Evolutionary conservation across 495 filamentous ascomycete genomes (phyloP).

Genomic region (Emericellopsis terricola): DNA sequence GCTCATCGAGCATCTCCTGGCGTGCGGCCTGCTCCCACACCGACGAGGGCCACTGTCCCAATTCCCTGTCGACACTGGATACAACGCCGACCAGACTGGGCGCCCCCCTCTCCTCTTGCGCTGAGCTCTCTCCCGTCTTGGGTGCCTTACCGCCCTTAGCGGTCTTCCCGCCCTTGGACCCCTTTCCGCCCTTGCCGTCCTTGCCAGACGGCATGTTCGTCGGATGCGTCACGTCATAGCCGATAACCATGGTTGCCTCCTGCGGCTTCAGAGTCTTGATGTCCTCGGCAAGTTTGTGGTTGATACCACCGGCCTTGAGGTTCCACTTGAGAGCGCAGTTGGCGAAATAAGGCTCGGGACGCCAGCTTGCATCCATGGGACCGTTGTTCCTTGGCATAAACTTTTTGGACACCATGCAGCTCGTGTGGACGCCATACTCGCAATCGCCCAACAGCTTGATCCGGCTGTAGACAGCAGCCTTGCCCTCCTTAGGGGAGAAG

Average conservation of each 20-base stretch:
- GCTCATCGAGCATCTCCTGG: constrained; percentile 40
- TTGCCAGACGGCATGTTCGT: constrained; percentile 30
- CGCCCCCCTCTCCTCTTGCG: no score
- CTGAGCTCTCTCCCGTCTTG: no score
- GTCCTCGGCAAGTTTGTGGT: constrained; percentile 37
- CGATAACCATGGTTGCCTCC: constrained; percentile 47
- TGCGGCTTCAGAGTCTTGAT: constrained; percentile 38
- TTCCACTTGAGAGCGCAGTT: constrained; percentile 76
- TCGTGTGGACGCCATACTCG: constrained; percentile 41
- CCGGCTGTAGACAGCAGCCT: constrained; percentile 41
- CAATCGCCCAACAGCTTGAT: constrained; percentile 54
- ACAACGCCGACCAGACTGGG: constrained; percentile 67
- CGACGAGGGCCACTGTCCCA: constrained; percentile 53
- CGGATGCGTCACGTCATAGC: constrained; percentile 70
- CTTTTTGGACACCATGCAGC: constrained; percentile 39
- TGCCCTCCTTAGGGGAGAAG: constrained; percentile 26
- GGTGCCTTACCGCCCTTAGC: constrained; percentile 79
- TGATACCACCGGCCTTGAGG: constrained; percentile 65
- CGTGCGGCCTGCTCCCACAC: constrained; percentile 36
- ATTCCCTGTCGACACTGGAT: constrained; percentile 41
- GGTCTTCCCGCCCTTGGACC: constrained; percentile 31
- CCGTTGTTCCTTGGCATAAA: constrained; percentile 17
- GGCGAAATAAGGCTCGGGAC: constrained; percentile 44
- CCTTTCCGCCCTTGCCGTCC: no score
- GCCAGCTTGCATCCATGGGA: constrained; percentile 1